A percentile compares a stretch with the other conserved stretches of the same genome.
Evolutionary conservation across 2,329 filamentous ascomycete species (phyloP).

Genomic region (Fusarium subtropicale): DNA sequence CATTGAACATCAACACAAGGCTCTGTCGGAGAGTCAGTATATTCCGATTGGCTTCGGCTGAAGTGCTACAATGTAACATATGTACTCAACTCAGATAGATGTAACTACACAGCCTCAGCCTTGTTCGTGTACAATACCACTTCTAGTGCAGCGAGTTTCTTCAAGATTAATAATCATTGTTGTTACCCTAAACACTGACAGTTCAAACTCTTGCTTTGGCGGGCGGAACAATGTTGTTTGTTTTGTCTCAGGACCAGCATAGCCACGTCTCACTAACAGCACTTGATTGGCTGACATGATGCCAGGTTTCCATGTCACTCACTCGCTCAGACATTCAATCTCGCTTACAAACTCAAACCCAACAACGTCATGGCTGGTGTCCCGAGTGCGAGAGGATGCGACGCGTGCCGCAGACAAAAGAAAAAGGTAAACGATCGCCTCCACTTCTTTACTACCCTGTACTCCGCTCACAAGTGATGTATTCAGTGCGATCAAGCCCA

Average conservation of each 20-base stretch:
- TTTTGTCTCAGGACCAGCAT: neutral
- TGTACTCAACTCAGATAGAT: neutral
- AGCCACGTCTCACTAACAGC: neutral
- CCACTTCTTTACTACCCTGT: rapidly evolving
- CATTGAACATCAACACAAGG: neutral
- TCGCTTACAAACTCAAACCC: neutral
- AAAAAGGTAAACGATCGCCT: constrained; percentile 1
- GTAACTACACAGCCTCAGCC: neutral
- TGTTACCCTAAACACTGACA: neutral
- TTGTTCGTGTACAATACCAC: neutral
- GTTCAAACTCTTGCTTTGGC: too few relatives aligned
- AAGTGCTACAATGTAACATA: neutral
- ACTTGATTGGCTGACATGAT: neutral
- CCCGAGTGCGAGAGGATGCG: constrained; percentile 7
- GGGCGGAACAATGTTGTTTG: rapidly evolving
- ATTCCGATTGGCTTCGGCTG: neutral
- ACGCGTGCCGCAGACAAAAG: constrained; percentile 18
- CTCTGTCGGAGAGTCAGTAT: neutral
- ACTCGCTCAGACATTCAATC: neutral
- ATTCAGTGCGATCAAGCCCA: constrained; percentile 30
- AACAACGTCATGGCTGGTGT: constrained; percentile 14
- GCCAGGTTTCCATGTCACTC: neutral
- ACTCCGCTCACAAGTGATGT: neutral
- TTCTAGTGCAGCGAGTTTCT: neutral
- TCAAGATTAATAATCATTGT: neutral